Conservation (phyloP, 768 basidiomycete genomes). For the Agrocybe pediades region DNA sequence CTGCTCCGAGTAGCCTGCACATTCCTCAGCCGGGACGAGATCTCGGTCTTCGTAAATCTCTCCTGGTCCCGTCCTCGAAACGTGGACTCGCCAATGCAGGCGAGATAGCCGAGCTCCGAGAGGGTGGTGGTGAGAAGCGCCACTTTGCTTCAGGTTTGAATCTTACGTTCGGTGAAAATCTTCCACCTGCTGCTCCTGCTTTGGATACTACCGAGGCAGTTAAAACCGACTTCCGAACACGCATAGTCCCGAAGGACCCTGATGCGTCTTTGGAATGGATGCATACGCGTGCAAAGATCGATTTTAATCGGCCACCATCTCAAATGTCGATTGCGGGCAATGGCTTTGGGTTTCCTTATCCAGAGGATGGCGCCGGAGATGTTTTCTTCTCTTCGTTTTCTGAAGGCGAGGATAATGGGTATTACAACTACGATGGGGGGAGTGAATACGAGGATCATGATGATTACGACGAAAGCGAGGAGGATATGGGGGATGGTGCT, state of each 20-base stretch:
- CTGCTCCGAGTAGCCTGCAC: slow-evolving; percentile 23
- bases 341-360: slow-evolving; percentile 12
- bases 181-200: background rate
- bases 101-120: no score
- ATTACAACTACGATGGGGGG: background rate
- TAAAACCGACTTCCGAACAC: no score
- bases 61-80: background rate
- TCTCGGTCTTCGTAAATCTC: background rate
- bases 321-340: slow-evolving; percentile 24
- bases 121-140: no score
- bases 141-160: background rate
- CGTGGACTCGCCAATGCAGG: background rate
- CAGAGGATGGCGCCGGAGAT: slow-evolving; percentile 5
- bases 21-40: slow-evolving; percentile 3
- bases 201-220: no score
- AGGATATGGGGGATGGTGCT: background rate
- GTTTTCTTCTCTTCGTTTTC: slow-evolving; percentile 14
- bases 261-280: slow-evolving; percentile 21
- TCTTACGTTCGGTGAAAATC: background rate
- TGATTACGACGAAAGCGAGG: background rate
- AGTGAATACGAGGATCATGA: no score
- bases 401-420: slow-evolving; percentile 10
- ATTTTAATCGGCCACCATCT: slow-evolving; percentile 45
- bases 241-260: background rate
- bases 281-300: slow-evolving; percentile 27